phyloP scores from a whole-genome alignment of 345 rosid species.

The Chamaenerion angustifolium region DNA sequence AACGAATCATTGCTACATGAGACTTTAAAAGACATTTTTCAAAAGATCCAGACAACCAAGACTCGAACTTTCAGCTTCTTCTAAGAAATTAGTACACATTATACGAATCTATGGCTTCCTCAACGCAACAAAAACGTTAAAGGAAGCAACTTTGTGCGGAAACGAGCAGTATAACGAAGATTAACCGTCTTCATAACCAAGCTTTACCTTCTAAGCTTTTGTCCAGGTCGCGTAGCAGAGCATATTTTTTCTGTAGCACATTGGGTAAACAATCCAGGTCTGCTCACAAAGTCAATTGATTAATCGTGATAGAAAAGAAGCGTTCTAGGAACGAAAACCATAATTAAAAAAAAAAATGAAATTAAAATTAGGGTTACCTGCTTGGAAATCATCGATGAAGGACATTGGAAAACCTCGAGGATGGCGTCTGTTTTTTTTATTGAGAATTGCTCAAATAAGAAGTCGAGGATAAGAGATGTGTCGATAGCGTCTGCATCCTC shows the following conservation, averaged over 20 bases:
- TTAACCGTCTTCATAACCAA: background rate
- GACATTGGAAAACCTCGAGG: conserved; percentile 15
- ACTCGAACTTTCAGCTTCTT: no score
- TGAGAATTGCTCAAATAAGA: no score
- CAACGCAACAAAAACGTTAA: background rate
- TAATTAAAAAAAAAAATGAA: background rate
- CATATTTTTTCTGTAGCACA: conserved; percentile 78
- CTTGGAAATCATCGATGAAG: conserved; percentile 36
- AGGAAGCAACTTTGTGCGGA: background rate
- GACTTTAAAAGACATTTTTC: no score
- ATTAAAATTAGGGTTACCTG: conserved; percentile 16
- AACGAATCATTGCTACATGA: no score
- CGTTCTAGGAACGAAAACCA: background rate
- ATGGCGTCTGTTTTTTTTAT: no score
- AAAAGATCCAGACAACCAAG: no score
- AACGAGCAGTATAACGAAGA: background rate
- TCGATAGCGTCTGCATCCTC: no score
- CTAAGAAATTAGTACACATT: no score
- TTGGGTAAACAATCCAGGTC: conserved; percentile 72
- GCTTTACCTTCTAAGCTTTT: conserved; percentile 74
- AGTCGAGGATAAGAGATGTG: no score
- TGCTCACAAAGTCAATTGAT: conserved; percentile 12
- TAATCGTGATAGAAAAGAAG: background rate
- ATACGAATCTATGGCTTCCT: no score
- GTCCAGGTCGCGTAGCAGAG: conserved; percentile 75